A percentile compares a stretch with the other conserved stretches of the same genome.
Evolutionary conservation across 2,329 filamentous ascomycete genomes (phyloP).

Genomic region (Venturia carpophila): DNA sequence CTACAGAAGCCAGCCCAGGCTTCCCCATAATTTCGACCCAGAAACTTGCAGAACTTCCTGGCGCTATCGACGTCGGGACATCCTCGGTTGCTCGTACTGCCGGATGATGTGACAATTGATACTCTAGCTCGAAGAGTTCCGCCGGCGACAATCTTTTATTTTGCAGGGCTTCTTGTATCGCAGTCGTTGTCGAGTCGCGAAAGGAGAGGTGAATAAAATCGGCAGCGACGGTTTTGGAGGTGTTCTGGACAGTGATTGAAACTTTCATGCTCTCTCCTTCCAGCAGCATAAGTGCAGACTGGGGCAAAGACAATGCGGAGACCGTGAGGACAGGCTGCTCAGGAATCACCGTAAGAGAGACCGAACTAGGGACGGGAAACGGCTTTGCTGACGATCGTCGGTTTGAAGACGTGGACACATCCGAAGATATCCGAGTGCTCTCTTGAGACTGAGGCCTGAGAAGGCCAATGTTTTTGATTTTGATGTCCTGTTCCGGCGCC

Average conservation of each 20-base stretch:
- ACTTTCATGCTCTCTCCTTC: constrained; percentile 80
- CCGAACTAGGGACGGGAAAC: constrained; percentile 28
- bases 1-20: constrained; percentile 69
- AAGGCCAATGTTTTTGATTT: constrained; percentile 69
- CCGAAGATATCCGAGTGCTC: constrained; percentile 20
- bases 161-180: constrained; percentile 64
- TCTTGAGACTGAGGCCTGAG: constrained; percentile 23
- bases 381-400: constrained; percentile 30
- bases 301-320: constrained; percentile 67
- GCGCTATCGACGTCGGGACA: constrained; percentile 51
- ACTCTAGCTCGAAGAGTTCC: constrained; percentile 79
- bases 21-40: constrained; percentile 81
- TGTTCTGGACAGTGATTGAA: constrained; percentile 71
- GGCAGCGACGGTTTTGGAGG: constrained; percentile 59
- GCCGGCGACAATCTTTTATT: constrained; percentile 70
- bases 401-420: constrained; percentile 27
- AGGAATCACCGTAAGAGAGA: constrained; percentile 67
- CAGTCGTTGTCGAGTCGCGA: constrained; percentile 74
- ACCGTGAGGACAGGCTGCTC: constrained; percentile 71
- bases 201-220: constrained; percentile 85
- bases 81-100: constrained; percentile 50
- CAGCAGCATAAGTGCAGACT: constrained; percentile 83
- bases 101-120: constrained; percentile 61
- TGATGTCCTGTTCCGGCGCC: constrained; percentile 60
- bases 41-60: constrained; percentile 62